phyloP scores from a whole-genome alignment of 2,329 filamentous ascomycete genomes.

The Pseudogymnoascus sp. region DNA sequence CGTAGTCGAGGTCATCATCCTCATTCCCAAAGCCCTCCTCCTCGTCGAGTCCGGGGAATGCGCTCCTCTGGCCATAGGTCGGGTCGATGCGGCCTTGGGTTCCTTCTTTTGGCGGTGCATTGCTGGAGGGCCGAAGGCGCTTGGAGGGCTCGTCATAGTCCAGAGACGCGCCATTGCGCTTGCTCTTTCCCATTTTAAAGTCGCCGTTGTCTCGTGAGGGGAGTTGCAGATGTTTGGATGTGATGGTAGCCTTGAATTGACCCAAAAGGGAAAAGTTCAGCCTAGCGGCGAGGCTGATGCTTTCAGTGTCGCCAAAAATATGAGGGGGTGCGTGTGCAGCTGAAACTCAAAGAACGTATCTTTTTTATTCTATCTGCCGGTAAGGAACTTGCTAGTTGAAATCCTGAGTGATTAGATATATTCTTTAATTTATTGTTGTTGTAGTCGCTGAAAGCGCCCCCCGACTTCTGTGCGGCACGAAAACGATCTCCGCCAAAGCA shows the following conservation, averaged over 20 bases:
- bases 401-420: too few relatives aligned
- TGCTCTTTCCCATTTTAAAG: background rate
- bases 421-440: too few relatives aligned
- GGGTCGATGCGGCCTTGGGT: slow-evolving; percentile 41
- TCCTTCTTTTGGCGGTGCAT: background rate
- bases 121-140: background rate
- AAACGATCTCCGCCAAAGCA: too few relatives aligned
- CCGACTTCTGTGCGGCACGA: too few relatives aligned
- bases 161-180: background rate
- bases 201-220: background rate
- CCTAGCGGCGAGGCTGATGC: background rate
- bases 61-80: slow-evolving; percentile 63
- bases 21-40: slow-evolving; percentile 23
- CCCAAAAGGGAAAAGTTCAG: background rate
- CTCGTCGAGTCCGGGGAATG: slow-evolving; percentile 56
- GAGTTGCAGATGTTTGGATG: background rate
- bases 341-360: too few relatives aligned
- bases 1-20: slow-evolving; percentile 54
- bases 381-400: too few relatives aligned
- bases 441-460: too few relatives aligned
- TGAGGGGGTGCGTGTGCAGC: too few relatives aligned
- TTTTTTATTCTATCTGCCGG: too few relatives aligned
- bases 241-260: background rate
- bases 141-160: slow-evolving; percentile 2
- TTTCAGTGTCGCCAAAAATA: too few relatives aligned